Percentiles rank a stretch among this genome's conserved stretches.
These are phyloP conservation scores for Chlorophyllum brunneum DNA, from an alignment of 768 basidiomycete species.

Conservation along the genomic window DNA sequence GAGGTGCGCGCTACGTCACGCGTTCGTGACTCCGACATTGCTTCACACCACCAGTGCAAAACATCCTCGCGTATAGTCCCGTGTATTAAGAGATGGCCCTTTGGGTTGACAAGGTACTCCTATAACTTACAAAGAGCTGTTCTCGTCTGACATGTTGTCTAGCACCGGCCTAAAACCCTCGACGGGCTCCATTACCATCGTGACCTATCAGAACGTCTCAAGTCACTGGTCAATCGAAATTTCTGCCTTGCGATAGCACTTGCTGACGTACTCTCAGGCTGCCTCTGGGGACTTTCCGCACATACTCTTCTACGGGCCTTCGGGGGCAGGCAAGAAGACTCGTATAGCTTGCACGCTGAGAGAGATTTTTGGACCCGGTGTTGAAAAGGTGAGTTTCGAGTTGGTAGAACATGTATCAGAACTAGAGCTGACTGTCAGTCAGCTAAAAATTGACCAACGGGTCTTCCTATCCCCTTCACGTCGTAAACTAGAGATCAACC, in stretches of 20 bases:
- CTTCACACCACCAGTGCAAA: constrained; percentile 1
- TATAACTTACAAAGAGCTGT: neutral
- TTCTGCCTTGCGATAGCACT: neutral
- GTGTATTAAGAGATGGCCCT: constrained; percentile 46
- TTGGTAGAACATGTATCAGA: neutral
- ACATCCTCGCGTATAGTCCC: too few species aligned
- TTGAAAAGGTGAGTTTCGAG: constrained; percentile 69
- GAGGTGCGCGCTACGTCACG: constrained; percentile 18
- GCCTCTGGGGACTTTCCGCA: constrained; percentile 94
- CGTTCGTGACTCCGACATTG: constrained; percentile 7
- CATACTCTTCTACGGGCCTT: constrained; percentile 95
- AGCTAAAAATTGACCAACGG: constrained; percentile 98
- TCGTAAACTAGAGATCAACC: constrained; percentile 91
- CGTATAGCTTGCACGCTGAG: constrained; percentile 85
- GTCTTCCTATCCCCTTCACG: constrained; percentile 93
- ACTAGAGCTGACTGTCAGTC: constrained; percentile 7
- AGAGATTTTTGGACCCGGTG: constrained; percentile 87
- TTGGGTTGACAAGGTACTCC: constrained; percentile 60
- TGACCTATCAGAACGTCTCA: constrained; percentile 73
- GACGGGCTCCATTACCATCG: constrained; percentile 87
- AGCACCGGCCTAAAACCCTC: constrained; percentile 86
- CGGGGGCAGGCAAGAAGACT: constrained; percentile 98
- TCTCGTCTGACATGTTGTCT: constrained; percentile 5
- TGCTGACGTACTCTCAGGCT: constrained; percentile 43
- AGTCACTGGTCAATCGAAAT: constrained; percentile 54